Evolutionary conservation across 2,329 filamentous ascomycete species (phyloP), one percentile per base, ranked within the genome.

Genomic region (Paraphaeosphaeria sporulosa): DNA sequence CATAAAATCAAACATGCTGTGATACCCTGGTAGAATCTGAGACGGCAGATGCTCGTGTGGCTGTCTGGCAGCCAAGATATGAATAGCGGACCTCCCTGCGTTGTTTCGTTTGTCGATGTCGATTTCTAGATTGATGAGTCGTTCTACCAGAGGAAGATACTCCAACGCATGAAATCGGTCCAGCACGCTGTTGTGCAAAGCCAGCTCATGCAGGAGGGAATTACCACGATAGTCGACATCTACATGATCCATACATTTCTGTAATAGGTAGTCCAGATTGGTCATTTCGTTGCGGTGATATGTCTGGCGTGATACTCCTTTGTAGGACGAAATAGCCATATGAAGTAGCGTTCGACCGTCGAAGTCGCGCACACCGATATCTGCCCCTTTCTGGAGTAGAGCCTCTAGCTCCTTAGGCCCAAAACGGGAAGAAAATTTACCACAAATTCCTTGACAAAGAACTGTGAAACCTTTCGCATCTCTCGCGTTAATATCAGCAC

Each of bases 401-500:
- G 17, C 34, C 50, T 47, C 21, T 2, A 48, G 13, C 17, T 36
- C 44, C 9, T 50, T 4, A 27, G 25, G 15, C 6, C 27, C 15
- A 3, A 27, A 36, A 17, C 12, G 34, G 12, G 3, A 44, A 13
- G 30, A 55, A 13, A 2, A n/a, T 1, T n/a, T 3, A 7, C n/a
- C 10, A 8, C 4, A 15, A 8, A 46, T 34, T 6, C 17, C 42
- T 1, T 23, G 42, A 34, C 27, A 55, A 19, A 58, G n/a, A 15
- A 58, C 15, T 27, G 61, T 65, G 30, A 47, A 43, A 15, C 57
- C 60, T 49, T 8, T 53, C 15, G 6, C 55, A 53, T 51, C 64
- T 70, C 8, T 62, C 30, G 54, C 63, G 51, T 74, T 59, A n/a
- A 71, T 48, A 49, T 76, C 63, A 3, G 67, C 70, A 6, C 70